These are phyloP conservation scores for Asterochloris sp. DNA, from an alignment of 139 green algal genomes.

Conservation along the genomic window DNA sequence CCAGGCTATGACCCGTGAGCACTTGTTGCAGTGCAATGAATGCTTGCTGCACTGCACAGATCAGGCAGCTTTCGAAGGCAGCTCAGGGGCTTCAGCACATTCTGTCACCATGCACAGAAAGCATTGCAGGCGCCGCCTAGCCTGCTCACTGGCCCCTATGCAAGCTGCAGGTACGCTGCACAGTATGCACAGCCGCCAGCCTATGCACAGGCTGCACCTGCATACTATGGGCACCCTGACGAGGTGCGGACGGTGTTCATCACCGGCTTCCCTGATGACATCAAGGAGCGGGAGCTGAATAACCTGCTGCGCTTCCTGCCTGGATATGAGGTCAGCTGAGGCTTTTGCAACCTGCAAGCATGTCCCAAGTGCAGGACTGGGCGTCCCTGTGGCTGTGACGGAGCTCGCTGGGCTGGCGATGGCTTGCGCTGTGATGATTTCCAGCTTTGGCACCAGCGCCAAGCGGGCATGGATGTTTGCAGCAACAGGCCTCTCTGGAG, in stretches of 20 bases:
- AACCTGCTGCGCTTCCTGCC: constrained; percentile 91
- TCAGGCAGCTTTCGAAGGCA: too few relatives aligned
- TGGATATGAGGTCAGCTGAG: constrained; percentile 59
- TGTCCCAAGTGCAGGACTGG: too few relatives aligned
- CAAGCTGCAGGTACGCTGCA: neutral
- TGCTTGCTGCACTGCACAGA: too few relatives aligned
- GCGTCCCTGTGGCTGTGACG: too few relatives aligned
- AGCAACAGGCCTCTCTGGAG: too few relatives aligned
- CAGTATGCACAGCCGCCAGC: constrained; percentile 17
- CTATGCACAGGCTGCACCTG: neutral
- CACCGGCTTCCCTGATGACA: constrained; percentile 82
- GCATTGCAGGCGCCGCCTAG: too few relatives aligned
- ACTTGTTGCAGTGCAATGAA: too few relatives aligned
- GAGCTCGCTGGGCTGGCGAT: too few relatives aligned
- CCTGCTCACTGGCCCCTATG: too few relatives aligned
- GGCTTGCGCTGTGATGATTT: too few relatives aligned
- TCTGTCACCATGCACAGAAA: too few relatives aligned
- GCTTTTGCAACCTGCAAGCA: neutral
- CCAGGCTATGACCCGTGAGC: neutral
- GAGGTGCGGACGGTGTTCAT: constrained; percentile 89
- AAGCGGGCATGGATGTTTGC: neutral
- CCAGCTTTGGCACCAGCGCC: neutral
- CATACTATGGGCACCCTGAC: constrained; percentile 34
- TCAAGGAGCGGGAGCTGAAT: constrained; percentile 93
- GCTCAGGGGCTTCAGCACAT: too few relatives aligned